Base-by-base conservation (phyloP, 208 protist genomes). In the Leishmania tarentolae region DNA sequence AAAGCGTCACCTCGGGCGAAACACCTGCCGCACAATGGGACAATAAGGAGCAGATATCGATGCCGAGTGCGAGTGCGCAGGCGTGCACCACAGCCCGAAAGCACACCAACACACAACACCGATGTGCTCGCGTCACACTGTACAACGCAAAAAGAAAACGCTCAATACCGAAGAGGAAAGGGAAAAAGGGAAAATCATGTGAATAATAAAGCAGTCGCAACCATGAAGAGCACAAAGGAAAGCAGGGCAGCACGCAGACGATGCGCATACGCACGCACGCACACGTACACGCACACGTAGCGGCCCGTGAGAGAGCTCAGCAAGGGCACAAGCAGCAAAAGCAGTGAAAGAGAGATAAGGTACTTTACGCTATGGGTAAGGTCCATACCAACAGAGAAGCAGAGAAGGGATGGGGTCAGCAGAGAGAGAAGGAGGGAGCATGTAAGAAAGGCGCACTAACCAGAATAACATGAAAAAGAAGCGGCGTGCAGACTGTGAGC, bases 211-310 rank as follows among this genome's bases (percentile, higher is more conserved):
- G 31, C 37, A 79, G 57, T 11, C 40, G 21, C 40, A 24, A 76
- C 78, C 50, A 61, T 56, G 40, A 76, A 81, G 76, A 84, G 56
- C n/a, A n/a, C n/a, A 85, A 52, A 44, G 3, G 84, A 15, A 31
- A 52, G 19, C 37, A 46, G 35, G 70, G 68, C 9, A 72, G 61
- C 19, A 88, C 68, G 63, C 21, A 75, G 35, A 42, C 11, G 19
- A 47, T 6, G 47, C 13, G n/a, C 42, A 76, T n/a, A 47, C 47
- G 70, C 56, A 72, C 42, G 44, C 44, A 72, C 15, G 8, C 44
- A 74, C 31, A 66, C 59, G 19, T 31, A 3, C 61, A 40, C 61
- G 21, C 61, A 40, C 11, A 66, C 31, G 61, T 40, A 40, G 15
- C 17, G 61, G 61, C 31, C 57, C 2, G 61, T 68, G 61, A 35